Base-by-base conservation (phyloP, 225 moss, liverwort and hornwort genomes). In the Antitrichia curtipendula region DNA sequence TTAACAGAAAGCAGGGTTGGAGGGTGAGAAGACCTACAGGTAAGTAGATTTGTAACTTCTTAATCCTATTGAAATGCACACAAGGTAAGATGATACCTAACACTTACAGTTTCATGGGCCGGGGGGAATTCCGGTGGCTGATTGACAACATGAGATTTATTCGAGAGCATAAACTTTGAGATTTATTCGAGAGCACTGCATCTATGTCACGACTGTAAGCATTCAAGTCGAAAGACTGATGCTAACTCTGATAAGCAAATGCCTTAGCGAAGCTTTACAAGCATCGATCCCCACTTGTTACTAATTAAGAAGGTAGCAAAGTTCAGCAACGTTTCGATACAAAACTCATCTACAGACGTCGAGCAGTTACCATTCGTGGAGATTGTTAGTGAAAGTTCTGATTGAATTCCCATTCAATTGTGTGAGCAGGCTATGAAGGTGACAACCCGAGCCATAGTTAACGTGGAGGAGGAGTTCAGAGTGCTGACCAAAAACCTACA, bases 361-460 rank as follows among this genome's bases (percentile, higher is more conserved):
- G 45, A 45, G 72, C 17, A 41, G 17, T 43, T 27, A 40, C 13
- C 40, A 25, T 69, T 38, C 20, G 69, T 43, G 49, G 47, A 36
- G 52, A 36, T 34, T 36, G 52, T 52, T 23, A 17, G 6, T 31
- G 49, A 31, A 29, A n/a, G n/a, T n/a, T n/a, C 18, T 72, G 10
- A 45, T 29, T 34, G 28, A 19, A 31, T 18, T 73, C 8, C 16
- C 28, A 69, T 75, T 80, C 13, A 10, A 16, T n/a, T 13, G 2
- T 61, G 25, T 83, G 72, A 60, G 31, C 92, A 97, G 96, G 97
- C 97, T 43, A 97, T 96, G 97, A 96, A 97, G 89, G 95, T 97
- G 73, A 93, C 96, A 72, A 97, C 95, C 17, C 83, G 95, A 64
- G 97, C 97, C 22, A 95, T 95, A 59, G 91, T 97, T 32, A 96